phyloP scores from a whole-genome alignment of 2,329 filamentous ascomycete species.

The Geosmithia flava region DNA sequence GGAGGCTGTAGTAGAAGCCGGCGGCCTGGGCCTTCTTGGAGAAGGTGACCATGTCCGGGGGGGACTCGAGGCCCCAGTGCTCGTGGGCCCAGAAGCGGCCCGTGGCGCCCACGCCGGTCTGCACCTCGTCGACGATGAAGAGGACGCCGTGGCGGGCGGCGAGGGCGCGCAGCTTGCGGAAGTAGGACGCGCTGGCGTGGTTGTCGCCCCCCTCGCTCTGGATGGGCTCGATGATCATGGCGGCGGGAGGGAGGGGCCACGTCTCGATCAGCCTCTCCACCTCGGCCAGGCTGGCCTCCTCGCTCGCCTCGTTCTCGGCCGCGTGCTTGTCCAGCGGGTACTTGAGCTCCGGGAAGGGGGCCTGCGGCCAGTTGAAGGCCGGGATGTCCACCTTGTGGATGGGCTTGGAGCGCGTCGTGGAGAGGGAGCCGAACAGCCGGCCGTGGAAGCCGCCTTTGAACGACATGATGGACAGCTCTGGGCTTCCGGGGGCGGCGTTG shows the following conservation, averaged over 20 bases:
- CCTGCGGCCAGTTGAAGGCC: constrained; percentile 90
- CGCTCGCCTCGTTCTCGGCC: constrained; percentile 70
- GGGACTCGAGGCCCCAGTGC: constrained; percentile 71
- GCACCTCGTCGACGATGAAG: constrained; percentile 87
- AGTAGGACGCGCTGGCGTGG: constrained; percentile 80
- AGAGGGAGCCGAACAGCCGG: constrained; percentile 75
- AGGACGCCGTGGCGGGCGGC: constrained; percentile 68
- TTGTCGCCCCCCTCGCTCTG: constrained; percentile 94
- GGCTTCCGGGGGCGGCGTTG: constrained; percentile 67
- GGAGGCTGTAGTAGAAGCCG: constrained; percentile 82
- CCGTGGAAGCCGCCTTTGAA: constrained; percentile 88
- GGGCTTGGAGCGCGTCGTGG: constrained; percentile 82
- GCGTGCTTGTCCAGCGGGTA: constrained; percentile 75
- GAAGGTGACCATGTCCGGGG: constrained; percentile 91
- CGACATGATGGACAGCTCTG: constrained; percentile 69
- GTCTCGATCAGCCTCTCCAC: constrained; percentile 70
- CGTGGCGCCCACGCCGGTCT: constrained; percentile 85
- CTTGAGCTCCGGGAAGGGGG: constrained; percentile 72
- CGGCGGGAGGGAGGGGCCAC: constrained; percentile 69
- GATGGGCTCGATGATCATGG: constrained; percentile 78
- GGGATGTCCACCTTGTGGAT: constrained; percentile 94
- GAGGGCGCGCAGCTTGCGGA: constrained; percentile 68
- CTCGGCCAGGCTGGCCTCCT: constrained; percentile 70
- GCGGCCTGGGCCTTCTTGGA: constrained; percentile 92
- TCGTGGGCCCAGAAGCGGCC: constrained; percentile 96